Conservation (phyloP, 2,329 filamentous ascomycete species). For the Penicillium sp. region DNA sequence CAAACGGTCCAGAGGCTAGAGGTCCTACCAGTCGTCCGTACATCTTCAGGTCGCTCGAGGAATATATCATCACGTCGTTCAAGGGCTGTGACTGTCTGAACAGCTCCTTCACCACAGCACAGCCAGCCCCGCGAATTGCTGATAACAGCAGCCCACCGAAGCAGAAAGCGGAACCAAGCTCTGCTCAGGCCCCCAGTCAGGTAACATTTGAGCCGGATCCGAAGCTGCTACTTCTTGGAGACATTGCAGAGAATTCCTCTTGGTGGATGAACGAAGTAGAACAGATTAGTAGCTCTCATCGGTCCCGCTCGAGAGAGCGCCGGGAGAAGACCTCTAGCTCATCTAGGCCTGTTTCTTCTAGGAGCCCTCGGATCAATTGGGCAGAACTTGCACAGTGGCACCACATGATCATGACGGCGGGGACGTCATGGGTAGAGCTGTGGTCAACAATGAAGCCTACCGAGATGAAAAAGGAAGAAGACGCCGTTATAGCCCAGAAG, state of each 20-base stretch:
- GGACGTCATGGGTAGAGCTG: conserved; percentile 54
- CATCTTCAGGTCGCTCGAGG: conserved; percentile 68
- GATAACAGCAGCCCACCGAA: conserved; percentile 39
- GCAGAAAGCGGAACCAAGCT: conserved; percentile 24
- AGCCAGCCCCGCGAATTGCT: conserved; percentile 33
- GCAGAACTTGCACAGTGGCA: conserved; percentile 65
- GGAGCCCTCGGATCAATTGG: conserved; percentile 71
- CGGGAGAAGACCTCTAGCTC: no score
- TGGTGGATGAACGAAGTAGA: conserved; percentile 73
- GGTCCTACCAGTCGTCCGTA: no score
- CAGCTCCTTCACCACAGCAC: conserved; percentile 59
- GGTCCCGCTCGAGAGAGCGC: conserved; percentile 40
- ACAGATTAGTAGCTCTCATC: no score
- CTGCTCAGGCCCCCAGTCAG: no score
- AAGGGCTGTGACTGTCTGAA: conserved; percentile 65
- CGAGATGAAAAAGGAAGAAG: no score
- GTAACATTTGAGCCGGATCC: conserved; percentile 57
- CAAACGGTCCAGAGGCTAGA: no score
- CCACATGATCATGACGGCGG: conserved; percentile 56
- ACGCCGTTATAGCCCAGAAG: no score
- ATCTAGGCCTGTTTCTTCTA: no score
- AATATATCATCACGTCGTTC: conserved; percentile 64
- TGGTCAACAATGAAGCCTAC: no score
- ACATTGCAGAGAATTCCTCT: conserved; percentile 69
- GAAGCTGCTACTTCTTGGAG: conserved; percentile 63